Conservation (phyloP, 2,329 filamentous ascomycete genomes). For the Aureobasidium sp. region DNA sequence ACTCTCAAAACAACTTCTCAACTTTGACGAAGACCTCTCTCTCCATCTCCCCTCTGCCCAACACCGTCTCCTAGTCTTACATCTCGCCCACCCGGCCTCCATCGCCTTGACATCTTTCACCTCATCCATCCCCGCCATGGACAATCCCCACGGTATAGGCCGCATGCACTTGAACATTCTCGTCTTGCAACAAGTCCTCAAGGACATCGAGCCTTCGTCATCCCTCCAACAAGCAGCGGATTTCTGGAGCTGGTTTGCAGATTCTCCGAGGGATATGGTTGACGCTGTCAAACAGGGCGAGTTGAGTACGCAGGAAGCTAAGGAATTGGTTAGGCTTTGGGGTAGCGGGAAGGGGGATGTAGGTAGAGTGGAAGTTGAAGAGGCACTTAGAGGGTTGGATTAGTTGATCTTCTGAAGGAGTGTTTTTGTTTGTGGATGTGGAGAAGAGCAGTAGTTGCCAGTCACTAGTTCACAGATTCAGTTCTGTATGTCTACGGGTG, state of each 20-base stretch:
- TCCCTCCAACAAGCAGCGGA: constrained; percentile 53
- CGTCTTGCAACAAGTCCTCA: constrained; percentile 92
- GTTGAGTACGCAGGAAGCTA: constrained; percentile 31
- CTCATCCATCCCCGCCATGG: constrained; percentile 71
- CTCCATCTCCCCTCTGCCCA: constrained; percentile 64
- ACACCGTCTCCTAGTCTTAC: constrained; percentile 61
- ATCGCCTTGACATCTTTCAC: constrained; percentile 62
- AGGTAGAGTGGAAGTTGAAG: constrained; percentile 55
- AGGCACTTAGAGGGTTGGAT: neutral
- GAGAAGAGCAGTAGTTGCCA: no score
- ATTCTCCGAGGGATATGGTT: constrained; percentile 37
- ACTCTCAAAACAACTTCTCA: constrained; percentile 75
- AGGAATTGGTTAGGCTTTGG: constrained; percentile 32
- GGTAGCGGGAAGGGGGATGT: constrained; percentile 45
- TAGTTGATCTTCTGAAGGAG: neutral
- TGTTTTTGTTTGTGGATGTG: no score
- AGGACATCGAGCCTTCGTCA: constrained; percentile 72
- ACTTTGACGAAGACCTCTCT: constrained; percentile 74
- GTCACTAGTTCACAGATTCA: no score
- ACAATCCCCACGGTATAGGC: constrained; percentile 63
- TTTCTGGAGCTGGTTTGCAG: constrained; percentile 63
- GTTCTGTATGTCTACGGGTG: no score
- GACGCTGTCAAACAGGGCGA: constrained; percentile 22
- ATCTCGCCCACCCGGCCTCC: constrained; percentile 71
- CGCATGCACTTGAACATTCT: constrained; percentile 90